Conservation (phyloP, 2,329 filamentous ascomycete genomes). For the Ploettnerulaceae sp. region DNA sequence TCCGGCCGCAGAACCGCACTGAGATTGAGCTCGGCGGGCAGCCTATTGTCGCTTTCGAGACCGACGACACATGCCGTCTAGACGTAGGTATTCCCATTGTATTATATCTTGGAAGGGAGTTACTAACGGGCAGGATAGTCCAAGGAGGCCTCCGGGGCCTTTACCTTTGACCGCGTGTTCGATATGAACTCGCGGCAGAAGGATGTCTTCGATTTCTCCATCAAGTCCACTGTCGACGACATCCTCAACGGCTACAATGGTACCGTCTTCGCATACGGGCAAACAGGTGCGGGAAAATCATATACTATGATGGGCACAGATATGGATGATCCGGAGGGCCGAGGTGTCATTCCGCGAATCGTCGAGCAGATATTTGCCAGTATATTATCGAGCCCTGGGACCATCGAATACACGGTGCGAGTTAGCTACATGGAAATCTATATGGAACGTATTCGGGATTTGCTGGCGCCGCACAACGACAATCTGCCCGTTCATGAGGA, state of each 20-base stretch:
- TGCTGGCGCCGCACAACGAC: slow-evolving; percentile 88
- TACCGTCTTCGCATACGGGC: slow-evolving; percentile 96
- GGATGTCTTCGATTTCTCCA: slow-evolving; percentile 98
- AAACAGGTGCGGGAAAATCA: slow-evolving; percentile 97
- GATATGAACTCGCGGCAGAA: slow-evolving; percentile 85
- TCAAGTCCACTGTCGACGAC: slow-evolving; percentile 91
- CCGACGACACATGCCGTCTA: slow-evolving; percentile 81
- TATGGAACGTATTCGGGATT: slow-evolving; percentile 96
- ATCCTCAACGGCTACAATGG: slow-evolving; percentile 99
- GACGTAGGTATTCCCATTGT: slow-evolving; percentile 54
- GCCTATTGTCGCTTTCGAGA: slow-evolving; percentile 84
- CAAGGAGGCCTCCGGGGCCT: slow-evolving; percentile 74
- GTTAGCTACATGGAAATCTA: slow-evolving; percentile 99
- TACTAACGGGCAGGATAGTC: slow-evolving; percentile 52
- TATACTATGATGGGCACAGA: slow-evolving; percentile 98
- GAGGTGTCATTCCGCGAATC: slow-evolving; percentile 94
- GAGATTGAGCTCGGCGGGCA: slow-evolving; percentile 87
- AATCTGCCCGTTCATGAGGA: slow-evolving; percentile 98
- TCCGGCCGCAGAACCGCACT: slow-evolving; percentile 93
- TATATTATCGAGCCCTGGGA: slow-evolving; percentile 85
- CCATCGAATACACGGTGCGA: slow-evolving; percentile 97
- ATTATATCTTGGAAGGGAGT: neutral
- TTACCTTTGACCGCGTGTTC: slow-evolving; percentile 98
- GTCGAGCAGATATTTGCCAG: slow-evolving; percentile 96
- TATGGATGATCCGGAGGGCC: slow-evolving; percentile 82